Percentiles rank a stretch among this genome's conserved stretches.
Evolutionary conservation across 306 rosid genomes (phyloP).

Genomic region (Pyrus pyrifolia): DNA sequence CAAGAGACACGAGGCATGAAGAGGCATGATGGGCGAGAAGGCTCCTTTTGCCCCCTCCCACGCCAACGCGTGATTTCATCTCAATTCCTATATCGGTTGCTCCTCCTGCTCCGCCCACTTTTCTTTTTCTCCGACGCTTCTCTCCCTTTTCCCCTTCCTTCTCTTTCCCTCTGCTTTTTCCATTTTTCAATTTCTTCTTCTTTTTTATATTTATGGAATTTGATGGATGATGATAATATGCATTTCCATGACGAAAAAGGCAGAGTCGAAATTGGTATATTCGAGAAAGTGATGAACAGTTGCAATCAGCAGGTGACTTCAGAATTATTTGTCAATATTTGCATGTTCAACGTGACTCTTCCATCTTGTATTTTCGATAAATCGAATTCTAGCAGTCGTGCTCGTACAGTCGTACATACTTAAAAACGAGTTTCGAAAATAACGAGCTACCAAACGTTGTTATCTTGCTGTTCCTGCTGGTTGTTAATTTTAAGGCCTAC

Average conservation of each 20-base stretch:
- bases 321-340: background rate
- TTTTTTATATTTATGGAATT: background rate
- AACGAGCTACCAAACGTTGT: background rate
- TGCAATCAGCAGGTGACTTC: background rate
- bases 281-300: background rate
- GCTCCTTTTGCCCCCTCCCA: constrained; percentile 25
- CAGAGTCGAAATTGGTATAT: background rate
- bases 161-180: background rate
- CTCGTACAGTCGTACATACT: background rate
- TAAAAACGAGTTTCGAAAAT: background rate
- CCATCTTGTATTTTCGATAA: background rate
- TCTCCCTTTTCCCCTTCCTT: background rate
- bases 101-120: background rate
- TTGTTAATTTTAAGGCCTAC: background rate
- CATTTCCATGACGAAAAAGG: background rate
- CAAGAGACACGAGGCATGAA: background rate
- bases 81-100: constrained; percentile 25
- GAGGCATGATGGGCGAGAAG: constrained; percentile 18
- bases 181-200: background rate
- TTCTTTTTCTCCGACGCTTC: constrained; percentile 20
- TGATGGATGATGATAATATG: background rate
- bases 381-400: background rate
- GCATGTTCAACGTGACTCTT: background rate
- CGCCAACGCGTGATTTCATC: constrained; percentile 43
- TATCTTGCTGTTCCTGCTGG: background rate